phyloP scores from a whole-genome alignment of 805 yeast species.

The Zygosaccharomyces gambellarensis region DNA sequence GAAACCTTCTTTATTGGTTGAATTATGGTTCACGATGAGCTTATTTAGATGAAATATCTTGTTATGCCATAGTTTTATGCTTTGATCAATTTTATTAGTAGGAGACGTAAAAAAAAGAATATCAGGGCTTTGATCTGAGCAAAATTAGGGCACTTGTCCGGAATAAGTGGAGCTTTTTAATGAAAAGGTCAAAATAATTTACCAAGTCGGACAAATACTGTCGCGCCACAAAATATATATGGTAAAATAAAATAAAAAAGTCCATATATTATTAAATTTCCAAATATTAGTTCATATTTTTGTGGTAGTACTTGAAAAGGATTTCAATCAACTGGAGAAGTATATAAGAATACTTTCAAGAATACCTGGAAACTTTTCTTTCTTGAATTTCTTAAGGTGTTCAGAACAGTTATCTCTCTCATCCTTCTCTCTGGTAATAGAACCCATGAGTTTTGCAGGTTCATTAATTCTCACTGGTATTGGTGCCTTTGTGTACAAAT shows the following conservation, averaged over 20 bases:
- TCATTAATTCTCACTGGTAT: constrained; percentile 28
- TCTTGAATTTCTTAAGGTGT: too few species aligned
- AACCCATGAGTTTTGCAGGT: constrained; percentile 30
- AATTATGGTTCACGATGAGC: background rate
- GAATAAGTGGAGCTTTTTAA: background rate
- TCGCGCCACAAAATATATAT: constrained; percentile 1
- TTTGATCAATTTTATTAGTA: background rate
- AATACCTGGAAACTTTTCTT: too few species aligned
- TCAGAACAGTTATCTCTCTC: too few species aligned
- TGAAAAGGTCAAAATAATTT: background rate
- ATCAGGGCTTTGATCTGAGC: background rate
- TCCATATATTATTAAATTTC: too few species aligned
- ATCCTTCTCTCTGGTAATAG: too few species aligned
- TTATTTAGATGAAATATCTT: background rate
- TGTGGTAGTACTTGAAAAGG: too few species aligned
- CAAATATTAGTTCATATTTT: too few species aligned
- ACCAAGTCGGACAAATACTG: constrained; percentile 1
- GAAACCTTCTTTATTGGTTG: background rate
- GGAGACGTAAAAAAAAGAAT: background rate
- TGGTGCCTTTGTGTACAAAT: constrained; percentile 29
- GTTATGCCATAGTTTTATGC: background rate
- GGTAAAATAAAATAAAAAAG: background rate
- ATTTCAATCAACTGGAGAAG: too few species aligned
- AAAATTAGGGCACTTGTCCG: constrained; percentile 3
- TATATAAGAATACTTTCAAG: too few species aligned